Evolutionary conservation across 352 stramenopile genomes (phyloP), one percentile per base, ranked within the genome.

Genomic region (Phytophthora pluvialis): DNA sequence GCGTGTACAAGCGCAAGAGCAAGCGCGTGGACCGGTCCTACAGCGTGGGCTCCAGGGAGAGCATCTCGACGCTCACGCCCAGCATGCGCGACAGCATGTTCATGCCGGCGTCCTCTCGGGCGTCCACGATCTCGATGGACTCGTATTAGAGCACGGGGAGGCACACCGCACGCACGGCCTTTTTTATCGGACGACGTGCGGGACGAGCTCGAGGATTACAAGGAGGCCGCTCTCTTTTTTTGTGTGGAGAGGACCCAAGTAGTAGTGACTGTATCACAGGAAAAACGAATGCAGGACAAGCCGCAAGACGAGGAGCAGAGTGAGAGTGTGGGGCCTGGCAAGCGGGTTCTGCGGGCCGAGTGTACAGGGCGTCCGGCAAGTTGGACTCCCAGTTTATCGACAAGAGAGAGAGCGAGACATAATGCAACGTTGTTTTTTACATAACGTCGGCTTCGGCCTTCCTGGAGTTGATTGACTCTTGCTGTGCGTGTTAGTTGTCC

Each of bases 1-100:
- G 86, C 75, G 87, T 94, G 59, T 93, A 92, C 83, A 95, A 95
- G 69, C 83, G 83, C 78, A 92, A 93, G 79, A 93, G 73, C 67
- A 93, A 93, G 73, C 84, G 84, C 44, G 49, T 60, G 47, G 83
- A 92, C 56, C 81, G 81, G n/a, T 77, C 82, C 16, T 89, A 77
- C 75, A 91, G 79, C 43, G 68, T 76, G 28, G 80, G 71, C 46
- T 87, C 80, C 31, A 75, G 86, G 38, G 85, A 94, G 70, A 92
- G 83, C 57, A 94, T 94, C 70, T 89, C 85, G 21, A 88, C 85
- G 52, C 79, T 94, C 57, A 78, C 82, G 44, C 75, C 83, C 67
- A 87, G 78, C 44, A 83, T 81, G 63, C 86, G 86, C 57, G 86
- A 94, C 73, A 92, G 83, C 55, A 78, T 94, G 69, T 92, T 86